Base-by-base conservation (phyloP, 2,329 filamentous ascomycete genomes). In the Aspergillus sergii region DNA sequence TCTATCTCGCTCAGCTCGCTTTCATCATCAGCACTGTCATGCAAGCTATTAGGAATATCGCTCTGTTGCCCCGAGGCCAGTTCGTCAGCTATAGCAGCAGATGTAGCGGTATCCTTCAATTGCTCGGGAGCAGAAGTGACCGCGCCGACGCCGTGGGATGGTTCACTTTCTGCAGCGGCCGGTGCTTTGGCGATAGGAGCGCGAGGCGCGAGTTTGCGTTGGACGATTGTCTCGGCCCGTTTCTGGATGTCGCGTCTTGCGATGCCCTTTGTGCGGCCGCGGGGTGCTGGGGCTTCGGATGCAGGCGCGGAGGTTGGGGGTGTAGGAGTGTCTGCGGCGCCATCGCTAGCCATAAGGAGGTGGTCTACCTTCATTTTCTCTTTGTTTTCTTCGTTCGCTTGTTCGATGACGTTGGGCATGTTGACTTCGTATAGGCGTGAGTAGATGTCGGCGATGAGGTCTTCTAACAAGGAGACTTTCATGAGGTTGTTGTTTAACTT, bases 401-500 rank as follows among this genome's bases (percentile, higher is more conserved):
- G 76, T 59, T 80, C 75, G 30, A 79, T 66, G 23, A 79, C 74
- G 48, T 76, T 76, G 55, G 74, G 76, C 65, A 76, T 70, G 51
- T 78, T 79, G 54, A 75, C 66, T 46, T 80, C 73, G 62, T 79
- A 80, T 11, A 80, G 61, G 14, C 88, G 85, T 1, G 92, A 91
- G 76, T 97, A 99, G 56, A 91, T 89, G 77, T 99, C 95, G 26
- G 90, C 91, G 68, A 97, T 91, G n/a, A 98, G 85, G 72, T 99
- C 95, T 71, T 99, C 95, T 51, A 98, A 94, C 11, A 89, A 84
- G 0, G 88, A 86, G 0, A 90, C 86, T 77, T 97, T 97, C 86
- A 96, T 95, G 9, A 97, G 84, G 54, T 90, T 91, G 46, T 90
- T 89, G 73, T 99, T 99, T 51, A 97, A 85, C 75, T 88, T 90